phyloP scores from a whole-genome alignment of 441 rosid species.

The Gossypium lobatum region DNA sequence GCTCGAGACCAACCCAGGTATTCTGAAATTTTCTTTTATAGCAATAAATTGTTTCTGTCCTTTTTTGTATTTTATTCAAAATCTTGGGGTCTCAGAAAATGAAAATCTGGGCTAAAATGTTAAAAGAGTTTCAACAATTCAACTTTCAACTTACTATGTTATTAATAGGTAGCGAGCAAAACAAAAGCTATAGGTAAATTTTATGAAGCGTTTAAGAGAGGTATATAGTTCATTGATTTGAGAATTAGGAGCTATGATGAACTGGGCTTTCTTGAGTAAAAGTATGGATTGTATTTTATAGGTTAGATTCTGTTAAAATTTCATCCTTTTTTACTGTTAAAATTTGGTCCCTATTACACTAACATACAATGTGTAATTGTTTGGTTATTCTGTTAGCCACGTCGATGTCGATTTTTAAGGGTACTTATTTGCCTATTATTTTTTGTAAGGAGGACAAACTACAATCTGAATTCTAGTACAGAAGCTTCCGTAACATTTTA shows the following conservation, averaged over 20 bases:
- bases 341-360: too few relatives aligned
- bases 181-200: neutral
- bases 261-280: slow-evolving; percentile 19
- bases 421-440: too few relatives aligned
- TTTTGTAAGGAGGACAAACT: too few relatives aligned
- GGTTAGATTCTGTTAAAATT: too few relatives aligned
- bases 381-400: too few relatives aligned
- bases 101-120: neutral
- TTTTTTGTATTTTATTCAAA: neutral
- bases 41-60: neutral
- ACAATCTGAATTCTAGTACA: too few relatives aligned
- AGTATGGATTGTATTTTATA: too few relatives aligned
- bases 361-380: too few relatives aligned
- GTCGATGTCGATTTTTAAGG: too few relatives aligned
- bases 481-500: too few relatives aligned
- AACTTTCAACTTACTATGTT: neutral
- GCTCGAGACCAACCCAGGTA: slow-evolving; percentile 48
- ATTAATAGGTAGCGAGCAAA: neutral
- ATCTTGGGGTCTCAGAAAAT: neutral
- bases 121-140: neutral
- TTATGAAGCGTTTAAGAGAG: too few relatives aligned
- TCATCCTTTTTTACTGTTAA: too few relatives aligned
- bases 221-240: neutral
- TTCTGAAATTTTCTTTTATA: neutral
- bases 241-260: neutral